Conservation (phyloP, 2,329 filamentous ascomycete genomes). For the Fonsecaea multimorphosa region DNA sequence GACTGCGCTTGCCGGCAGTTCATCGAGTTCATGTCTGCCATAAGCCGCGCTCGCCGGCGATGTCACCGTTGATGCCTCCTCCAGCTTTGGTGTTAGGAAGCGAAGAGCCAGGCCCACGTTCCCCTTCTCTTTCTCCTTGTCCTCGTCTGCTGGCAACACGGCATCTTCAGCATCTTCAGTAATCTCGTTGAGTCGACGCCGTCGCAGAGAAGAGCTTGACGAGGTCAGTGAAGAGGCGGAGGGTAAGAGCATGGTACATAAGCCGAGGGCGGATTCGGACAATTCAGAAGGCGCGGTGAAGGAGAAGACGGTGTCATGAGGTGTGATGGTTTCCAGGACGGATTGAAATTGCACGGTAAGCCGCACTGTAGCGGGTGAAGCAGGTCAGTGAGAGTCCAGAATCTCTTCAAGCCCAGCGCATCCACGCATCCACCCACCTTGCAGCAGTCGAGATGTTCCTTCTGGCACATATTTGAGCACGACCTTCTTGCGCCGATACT, state of each 20-base stretch:
- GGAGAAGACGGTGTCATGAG: conserved; percentile 83
- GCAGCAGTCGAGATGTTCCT: conserved; percentile 84
- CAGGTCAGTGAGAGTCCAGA: conserved; percentile 21
- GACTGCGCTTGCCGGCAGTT: conserved; percentile 40
- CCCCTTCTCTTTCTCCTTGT: conserved; percentile 40
- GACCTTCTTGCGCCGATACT: conserved; percentile 87
- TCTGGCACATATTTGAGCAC: conserved; percentile 92
- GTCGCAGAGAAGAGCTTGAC: conserved; percentile 77
- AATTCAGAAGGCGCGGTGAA: conserved; percentile 77
- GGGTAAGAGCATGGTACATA: conserved; percentile 86
- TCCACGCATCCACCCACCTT: conserved; percentile 68
- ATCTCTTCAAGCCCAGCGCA: background rate
- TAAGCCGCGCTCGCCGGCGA: conserved; percentile 24
- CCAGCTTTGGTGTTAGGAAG: background rate
- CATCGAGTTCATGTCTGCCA: conserved; percentile 38
- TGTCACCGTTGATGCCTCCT: conserved; percentile 28
- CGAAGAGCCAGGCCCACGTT: background rate
- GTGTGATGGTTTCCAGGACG: conserved; percentile 72
- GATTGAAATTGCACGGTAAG: conserved; percentile 73
- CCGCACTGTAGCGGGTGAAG: conserved; percentile 66
- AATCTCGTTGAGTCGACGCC: conserved; percentile 84
- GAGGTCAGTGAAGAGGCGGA: conserved; percentile 85
- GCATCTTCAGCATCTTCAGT: conserved; percentile 72
- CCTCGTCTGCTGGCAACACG: conserved; percentile 42
- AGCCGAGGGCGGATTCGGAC: conserved; percentile 84